Percentiles rank a stretch among this genome's conserved stretches.
These are phyloP conservation scores for Leccinum obscurum DNA, from an alignment of 768 basidiomycete genomes.

Conservation along the genomic window DNA sequence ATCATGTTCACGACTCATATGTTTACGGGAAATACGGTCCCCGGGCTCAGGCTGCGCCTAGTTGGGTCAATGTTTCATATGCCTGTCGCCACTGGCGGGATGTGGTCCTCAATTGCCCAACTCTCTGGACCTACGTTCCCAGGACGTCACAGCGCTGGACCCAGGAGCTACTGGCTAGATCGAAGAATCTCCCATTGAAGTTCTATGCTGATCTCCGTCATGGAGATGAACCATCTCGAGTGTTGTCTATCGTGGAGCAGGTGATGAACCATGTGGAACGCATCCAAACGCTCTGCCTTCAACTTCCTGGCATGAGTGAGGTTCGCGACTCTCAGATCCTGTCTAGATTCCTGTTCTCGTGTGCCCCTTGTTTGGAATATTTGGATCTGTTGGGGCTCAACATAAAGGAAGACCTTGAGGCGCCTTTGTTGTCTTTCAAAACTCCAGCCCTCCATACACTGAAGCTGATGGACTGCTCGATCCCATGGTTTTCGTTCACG, in stretches of 20 bases:
- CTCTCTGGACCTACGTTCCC: neutral
- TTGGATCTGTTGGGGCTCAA: too few species aligned
- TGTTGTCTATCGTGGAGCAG: neutral
- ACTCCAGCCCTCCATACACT: neutral
- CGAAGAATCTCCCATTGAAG: neutral
- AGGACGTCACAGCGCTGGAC: neutral
- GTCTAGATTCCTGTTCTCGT: neutral
- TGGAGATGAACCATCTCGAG: neutral
- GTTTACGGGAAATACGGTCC: neutral
- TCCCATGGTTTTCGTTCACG: neutral
- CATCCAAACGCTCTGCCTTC: neutral
- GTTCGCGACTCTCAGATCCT: neutral
- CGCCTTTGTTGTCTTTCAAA: neutral
- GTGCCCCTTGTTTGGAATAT: too few species aligned
- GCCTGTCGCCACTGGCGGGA: neutral
- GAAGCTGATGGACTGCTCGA: neutral
- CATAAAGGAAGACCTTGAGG: too few species aligned
- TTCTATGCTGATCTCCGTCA: too few species aligned
- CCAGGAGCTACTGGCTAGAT: neutral
- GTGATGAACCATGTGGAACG: neutral
- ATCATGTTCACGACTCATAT: neutral
- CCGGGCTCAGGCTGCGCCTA: accelerated
- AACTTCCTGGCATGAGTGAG: too few species aligned
- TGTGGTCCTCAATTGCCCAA: neutral
- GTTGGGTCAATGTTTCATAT: neutral